Conservation (phyloP, 2,329 filamentous ascomycete genomes). For the Metarhizium sp. region DNA sequence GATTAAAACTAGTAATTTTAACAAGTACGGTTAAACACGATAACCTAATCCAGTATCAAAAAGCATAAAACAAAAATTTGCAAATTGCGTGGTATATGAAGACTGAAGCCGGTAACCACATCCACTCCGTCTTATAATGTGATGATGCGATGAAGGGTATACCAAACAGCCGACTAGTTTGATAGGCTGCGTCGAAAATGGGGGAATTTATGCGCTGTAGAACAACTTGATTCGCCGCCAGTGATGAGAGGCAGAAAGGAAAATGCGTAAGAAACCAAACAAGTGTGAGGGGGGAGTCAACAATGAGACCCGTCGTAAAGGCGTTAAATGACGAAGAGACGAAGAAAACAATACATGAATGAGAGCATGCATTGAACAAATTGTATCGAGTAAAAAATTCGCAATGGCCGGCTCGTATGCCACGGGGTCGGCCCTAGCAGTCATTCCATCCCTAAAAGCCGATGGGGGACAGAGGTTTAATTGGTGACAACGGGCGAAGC, state of each 20-base stretch:
- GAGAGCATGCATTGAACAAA: not conserved
- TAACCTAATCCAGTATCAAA: not conserved
- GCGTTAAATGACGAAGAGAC: not conserved
- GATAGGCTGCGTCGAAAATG: not conserved
- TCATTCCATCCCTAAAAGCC: slow-evolving; percentile 33
- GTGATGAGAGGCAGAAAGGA: not conserved
- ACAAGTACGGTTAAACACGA: not conserved
- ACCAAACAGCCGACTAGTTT: slow-evolving; percentile 12
- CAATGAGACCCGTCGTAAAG: slow-evolving; percentile 1
- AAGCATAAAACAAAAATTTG: not conserved
- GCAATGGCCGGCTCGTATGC: not conserved
- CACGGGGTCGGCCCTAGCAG: not conserved
- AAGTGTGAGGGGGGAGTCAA: not conserved
- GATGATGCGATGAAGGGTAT: slow-evolving; percentile 15
- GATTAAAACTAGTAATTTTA: not conserved
- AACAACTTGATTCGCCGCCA: not conserved
- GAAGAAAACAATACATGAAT: not conserved
- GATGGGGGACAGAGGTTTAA: slow-evolving; percentile 56
- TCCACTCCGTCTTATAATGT: slow-evolving; percentile 2
- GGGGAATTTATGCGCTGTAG: not conserved
- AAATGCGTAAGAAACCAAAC: not conserved
- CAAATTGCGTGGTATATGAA: not conserved
- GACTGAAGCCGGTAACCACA: not conserved
- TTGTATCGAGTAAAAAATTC: slow-evolving; percentile 4
- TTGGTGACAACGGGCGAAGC: slow-evolving; percentile 51